Evolutionary conservation across 1,139 yeast genomes (phyloP).

Genomic region (Entelexis sorbosivorans): DNA sequence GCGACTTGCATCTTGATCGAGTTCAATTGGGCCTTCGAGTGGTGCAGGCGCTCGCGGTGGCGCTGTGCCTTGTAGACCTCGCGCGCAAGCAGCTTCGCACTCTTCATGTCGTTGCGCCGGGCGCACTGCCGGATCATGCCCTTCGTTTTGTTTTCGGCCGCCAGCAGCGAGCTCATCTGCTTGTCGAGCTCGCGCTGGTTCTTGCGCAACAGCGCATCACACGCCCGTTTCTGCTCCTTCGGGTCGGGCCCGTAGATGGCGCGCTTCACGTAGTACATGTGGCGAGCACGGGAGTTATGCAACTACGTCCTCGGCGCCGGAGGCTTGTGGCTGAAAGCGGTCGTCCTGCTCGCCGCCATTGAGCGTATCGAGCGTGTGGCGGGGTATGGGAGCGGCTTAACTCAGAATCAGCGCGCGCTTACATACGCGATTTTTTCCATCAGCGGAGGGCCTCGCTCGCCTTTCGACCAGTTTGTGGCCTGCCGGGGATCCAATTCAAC

Average conservation of each 20-base stretch:
- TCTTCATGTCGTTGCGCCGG: conserved; percentile 62
- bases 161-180: conserved; percentile 51
- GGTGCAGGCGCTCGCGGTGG: conserved; percentile 63
- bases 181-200: conserved; percentile 77
- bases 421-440: conserved; percentile 3
- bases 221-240: conserved; percentile 81
- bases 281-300: background rate
- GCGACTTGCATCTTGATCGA: conserved; percentile 80
- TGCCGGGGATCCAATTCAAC: background rate
- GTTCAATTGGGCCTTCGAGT: conserved; percentile 75
- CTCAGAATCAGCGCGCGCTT: conserved; percentile 2
- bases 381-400: background rate
- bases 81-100: conserved; percentile 69
- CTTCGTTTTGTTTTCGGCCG: conserved; percentile 53
- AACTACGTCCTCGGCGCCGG: too few species aligned
- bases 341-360: background rate
- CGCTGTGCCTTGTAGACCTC: conserved; percentile 67
- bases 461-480: conserved; percentile 3
- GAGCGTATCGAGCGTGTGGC: background rate
- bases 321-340: background rate
- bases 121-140: conserved; percentile 61
- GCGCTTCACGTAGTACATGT: conserved; percentile 45
- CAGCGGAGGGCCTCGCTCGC: conserved; percentile 6
- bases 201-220: conserved; percentile 69
- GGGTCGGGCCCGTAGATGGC: conserved; percentile 96